A percentile compares a stretch with the other conserved stretches of the same genome.
Conservation (phyloP, 805 yeast genomes). For the Jamesozyma rosinii region DNA sequence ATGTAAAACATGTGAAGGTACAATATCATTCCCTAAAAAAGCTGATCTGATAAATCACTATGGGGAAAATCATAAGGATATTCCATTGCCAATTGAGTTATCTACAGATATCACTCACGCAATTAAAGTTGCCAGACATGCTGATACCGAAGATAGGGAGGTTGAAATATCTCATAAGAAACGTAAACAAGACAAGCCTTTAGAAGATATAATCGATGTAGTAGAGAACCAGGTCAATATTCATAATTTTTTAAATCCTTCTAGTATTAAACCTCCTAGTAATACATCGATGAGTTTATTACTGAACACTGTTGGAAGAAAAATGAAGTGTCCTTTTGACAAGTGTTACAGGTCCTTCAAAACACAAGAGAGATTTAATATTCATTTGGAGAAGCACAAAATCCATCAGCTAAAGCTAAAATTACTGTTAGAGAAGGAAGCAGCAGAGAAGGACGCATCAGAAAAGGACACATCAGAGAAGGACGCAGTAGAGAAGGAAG, state of each 20-base stretch:
- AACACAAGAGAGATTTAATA: conserved; percentile 29
- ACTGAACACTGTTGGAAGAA: conserved; percentile 29
- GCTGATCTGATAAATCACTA: conserved; percentile 51
- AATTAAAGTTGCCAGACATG: neutral
- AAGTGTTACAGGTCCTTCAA: conserved; percentile 48
- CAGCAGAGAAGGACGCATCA: neutral
- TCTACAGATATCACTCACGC: neutral
- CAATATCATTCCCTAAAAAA: conserved; percentile 42
- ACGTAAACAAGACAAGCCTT: conserved; percentile 7
- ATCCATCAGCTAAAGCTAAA: conserved; percentile 28
- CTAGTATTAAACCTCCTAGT: neutral
- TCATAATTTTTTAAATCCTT: conserved; percentile 13
- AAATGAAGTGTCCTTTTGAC: conserved; percentile 40
- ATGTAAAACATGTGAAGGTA: conserved; percentile 42
- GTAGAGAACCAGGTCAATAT: conserved; percentile 19
- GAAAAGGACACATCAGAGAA: no score
- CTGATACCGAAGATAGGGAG: neutral
- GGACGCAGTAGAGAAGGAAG: no score
- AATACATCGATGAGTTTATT: conserved; percentile 24
- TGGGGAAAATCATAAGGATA: conserved; percentile 33
- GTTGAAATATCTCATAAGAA: neutral
- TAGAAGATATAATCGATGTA: conserved; percentile 8
- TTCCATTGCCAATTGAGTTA: conserved; percentile 9
- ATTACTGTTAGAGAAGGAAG: conserved; percentile 7
- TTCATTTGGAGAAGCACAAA: conserved; percentile 29